These are phyloP conservation scores for Rhizophagus sp. DNA, from an alignment of 192 early-diverging fungal genomes.

Conservation along the genomic window DNA sequence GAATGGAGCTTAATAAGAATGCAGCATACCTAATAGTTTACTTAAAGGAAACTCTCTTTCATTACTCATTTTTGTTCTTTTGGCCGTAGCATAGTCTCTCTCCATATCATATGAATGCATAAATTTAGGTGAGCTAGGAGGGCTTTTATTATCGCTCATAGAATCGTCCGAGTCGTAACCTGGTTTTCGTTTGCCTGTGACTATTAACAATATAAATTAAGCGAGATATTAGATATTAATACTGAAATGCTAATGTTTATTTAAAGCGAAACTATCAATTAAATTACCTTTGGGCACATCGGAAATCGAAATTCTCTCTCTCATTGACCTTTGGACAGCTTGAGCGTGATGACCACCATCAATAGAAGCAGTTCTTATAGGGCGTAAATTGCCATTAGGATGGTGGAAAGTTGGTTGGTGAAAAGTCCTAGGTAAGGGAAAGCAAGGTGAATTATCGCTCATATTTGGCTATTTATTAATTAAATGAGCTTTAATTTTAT, in stretches of 20 bases:
- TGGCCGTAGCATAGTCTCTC: neutral
- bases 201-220: neutral
- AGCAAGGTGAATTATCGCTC: slow-evolving; percentile 30
- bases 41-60: slow-evolving; percentile 24
- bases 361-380: neutral
- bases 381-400: neutral
- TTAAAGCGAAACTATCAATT: neutral
- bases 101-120: slow-evolving; percentile 8
- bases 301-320: slow-evolving; percentile 2
- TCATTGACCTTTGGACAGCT: neutral
- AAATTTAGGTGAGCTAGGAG: slow-evolving; percentile 18
- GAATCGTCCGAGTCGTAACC: slow-evolving; percentile 17
- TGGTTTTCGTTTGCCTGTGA: slow-evolving; percentile 14
- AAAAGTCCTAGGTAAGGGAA: slow-evolving; percentile 10
- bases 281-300: neutral
- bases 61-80: slow-evolving; percentile 19
- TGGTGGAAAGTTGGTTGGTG: slow-evolving; percentile 2
- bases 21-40: slow-evolving; percentile 24
- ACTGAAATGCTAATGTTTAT: neutral
- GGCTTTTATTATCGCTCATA: slow-evolving; percentile 22
- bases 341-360: neutral
- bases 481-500: neutral
- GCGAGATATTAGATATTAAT: neutral
- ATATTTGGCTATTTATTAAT: slow-evolving; percentile 1
- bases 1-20: neutral